Evolutionary conservation across 164 flowering plant genomes (phyloP), one percentile per base, ranked within the genome.

Genomic region (Magnolia sinica): DNA sequence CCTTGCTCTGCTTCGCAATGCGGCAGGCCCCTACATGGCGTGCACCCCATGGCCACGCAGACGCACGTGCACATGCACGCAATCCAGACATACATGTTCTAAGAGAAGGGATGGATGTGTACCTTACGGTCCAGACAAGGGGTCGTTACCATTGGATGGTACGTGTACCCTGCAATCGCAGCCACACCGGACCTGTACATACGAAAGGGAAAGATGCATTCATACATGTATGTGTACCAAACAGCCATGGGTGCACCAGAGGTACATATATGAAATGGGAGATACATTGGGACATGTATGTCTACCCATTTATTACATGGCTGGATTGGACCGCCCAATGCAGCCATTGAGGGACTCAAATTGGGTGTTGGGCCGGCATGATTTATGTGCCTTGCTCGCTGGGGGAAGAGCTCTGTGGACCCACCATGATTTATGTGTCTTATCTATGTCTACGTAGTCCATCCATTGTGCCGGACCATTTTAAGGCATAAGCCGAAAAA

Each of bases 1-100:
- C 51, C 79, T 70, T 74, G 79, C 77, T 81, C 79, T 76, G 13
- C 59, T 16, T 16, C 14, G 59, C 59, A 8, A 52, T 14, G 59
- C 59, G 59, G 59, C 59, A 52, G 10, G 59, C 59, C 59, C 1
- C 14, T 52, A 1, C 59, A 52, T 14, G 13, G 59, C 18, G 16
- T 55, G 61, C 61, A 3, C 61, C 61, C 61, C 61, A 55, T 16
- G 16, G 61, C 61, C 61, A 55, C 18, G 61, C 61, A 55, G 16
- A 11, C 13, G 16, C 61, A 55, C 61, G 13, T 55, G 61, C 13
- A 11, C 61, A 55, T 55, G 4, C 13, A 10, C 13, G 13, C 61
- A 55, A 3, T 16, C 61, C 13, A 55, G 16, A 11, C 61, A 11
- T 11, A 14, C 61, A 55, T 55, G 61, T 55, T 55, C 19, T 55